These are phyloP conservation scores for Apostasia shenzhenica DNA, from an alignment of 106 monocot genomes.

Conservation along the genomic window DNA sequence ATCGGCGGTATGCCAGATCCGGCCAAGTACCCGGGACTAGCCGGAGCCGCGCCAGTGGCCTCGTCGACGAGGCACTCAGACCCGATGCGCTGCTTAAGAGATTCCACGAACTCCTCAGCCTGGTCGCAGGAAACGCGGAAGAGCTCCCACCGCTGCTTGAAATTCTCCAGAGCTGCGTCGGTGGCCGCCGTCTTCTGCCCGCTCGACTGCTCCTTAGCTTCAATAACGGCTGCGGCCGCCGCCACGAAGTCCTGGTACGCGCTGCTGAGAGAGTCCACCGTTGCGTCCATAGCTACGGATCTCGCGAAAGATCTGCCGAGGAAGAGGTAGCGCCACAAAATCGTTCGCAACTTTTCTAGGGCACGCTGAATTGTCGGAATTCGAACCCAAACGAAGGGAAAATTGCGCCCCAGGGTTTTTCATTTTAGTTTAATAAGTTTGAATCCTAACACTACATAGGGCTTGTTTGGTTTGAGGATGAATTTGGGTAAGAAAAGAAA, in stretches of 20 bases:
- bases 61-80: conserved; percentile 68
- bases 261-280: conserved; percentile 15
- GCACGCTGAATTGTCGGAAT: too few species aligned
- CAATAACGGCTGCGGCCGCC: conserved; percentile 27
- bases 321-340: too few species aligned
- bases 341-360: too few species aligned
- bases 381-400: too few species aligned
- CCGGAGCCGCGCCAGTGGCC: conserved; percentile 48
- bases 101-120: conserved; percentile 59
- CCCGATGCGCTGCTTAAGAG: conserved; percentile 53
- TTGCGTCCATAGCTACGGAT: conserved; percentile 8
- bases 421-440: too few species aligned
- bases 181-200: conserved; percentile 29
- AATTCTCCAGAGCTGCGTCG: conserved; percentile 43
- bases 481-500: too few species aligned
- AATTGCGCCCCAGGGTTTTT: too few species aligned
- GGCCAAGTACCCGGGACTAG: conserved; percentile 4
- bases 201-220: conserved; percentile 21
- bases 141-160: conserved; percentile 61
- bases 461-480: too few species aligned
- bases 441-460: too few species aligned
- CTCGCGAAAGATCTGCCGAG: too few species aligned
- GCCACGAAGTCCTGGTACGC: conserved; percentile 22
- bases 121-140: conserved; percentile 64
- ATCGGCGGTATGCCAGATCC: conserved; percentile 66